phyloP scores from a whole-genome alignment of 2,329 filamentous ascomycete genomes.

The Coleophoma cylindrospora region DNA sequence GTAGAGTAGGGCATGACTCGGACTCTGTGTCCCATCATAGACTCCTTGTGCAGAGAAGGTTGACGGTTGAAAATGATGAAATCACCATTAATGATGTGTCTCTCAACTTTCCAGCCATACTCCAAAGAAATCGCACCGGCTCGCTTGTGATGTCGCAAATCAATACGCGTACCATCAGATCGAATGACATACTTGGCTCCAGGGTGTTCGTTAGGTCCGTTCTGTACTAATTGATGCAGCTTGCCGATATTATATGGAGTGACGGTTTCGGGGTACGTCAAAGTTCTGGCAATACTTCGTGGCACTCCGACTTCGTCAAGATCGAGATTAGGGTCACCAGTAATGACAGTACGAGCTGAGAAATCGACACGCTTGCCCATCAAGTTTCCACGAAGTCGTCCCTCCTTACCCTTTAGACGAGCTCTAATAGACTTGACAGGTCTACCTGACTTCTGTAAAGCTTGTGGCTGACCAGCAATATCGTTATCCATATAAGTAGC shows the following conservation, averaged over 20 bases:
- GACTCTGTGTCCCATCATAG: constrained; percentile 99
- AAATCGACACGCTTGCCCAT: constrained; percentile 99
- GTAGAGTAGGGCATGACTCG: constrained; percentile 99
- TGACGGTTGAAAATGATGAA: constrained; percentile 99
- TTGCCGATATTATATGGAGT: constrained; percentile 97
- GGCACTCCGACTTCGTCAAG: constrained; percentile 97
- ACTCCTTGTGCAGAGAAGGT: constrained; percentile 97
- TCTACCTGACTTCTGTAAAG: constrained; percentile 92
- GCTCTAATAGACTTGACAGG: constrained; percentile 96
- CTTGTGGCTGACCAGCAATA: constrained; percentile 90
- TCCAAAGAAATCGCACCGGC: constrained; percentile 82
- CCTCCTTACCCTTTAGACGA: constrained; percentile 98
- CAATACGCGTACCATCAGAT: constrained; percentile 88
- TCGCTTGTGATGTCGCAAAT: constrained; percentile 87
- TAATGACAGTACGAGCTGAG: constrained; percentile 98
- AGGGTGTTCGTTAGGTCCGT: constrained; percentile 90
- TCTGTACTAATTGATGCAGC: constrained; percentile 82
- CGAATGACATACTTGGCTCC: constrained; percentile 96
- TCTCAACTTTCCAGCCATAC: constrained; percentile 98
- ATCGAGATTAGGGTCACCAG: constrained; percentile 93
- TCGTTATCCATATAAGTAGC: constrained; percentile 99
- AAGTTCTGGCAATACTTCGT: constrained; percentile 81
- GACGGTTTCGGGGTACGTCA: constrained; percentile 96
- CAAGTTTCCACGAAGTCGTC: constrained; percentile 93
- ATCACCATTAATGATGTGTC: constrained; percentile 92